Evolutionary conservation across 352 stramenopile genomes (phyloP).

Genomic region (Globisporangium ultimum): DNA sequence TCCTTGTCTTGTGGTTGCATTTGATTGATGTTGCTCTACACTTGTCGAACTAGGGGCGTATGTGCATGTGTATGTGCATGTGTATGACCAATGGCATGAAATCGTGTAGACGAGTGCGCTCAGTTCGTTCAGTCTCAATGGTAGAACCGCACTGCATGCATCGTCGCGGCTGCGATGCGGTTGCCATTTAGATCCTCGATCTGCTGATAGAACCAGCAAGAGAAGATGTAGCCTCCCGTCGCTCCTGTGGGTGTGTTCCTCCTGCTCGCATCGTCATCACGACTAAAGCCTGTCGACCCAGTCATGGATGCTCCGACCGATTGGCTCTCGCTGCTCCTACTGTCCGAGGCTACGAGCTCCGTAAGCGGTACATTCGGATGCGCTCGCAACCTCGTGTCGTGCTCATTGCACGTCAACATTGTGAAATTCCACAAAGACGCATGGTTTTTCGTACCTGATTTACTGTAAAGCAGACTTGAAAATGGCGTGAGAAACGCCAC

Average conservation of each 20-base stretch:
- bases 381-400: slow-evolving; percentile 1
- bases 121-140: not conserved
- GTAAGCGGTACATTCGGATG: not conserved
- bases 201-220: slow-evolving; percentile 18
- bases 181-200: slow-evolving; percentile 4
- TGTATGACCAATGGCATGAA: not conserved
- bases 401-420: slow-evolving; percentile 12
- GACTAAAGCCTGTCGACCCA: too few species aligned
- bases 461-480: slow-evolving; percentile 4
- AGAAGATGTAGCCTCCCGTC: slow-evolving; percentile 1
- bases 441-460: not conserved
- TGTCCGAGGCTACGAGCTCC: not conserved
- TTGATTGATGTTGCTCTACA: too few species aligned
- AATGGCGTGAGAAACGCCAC: slow-evolving; percentile 14
- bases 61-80: too few species aligned
- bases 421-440: slow-evolving; percentile 18
- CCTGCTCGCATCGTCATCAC: too few species aligned
- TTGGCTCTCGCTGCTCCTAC: slow-evolving; percentile 2
- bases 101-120: not conserved
- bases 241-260: too few species aligned
- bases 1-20: too few species aligned
- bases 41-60: too few species aligned
- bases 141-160: slow-evolving; percentile 6
- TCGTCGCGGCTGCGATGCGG: not conserved
- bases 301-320: too few species aligned